A percentile compares a stretch with the other conserved stretches of the same genome.
Evolutionary conservation across 148 eudicot species (phyloP).

Genomic region (Camellia granthamiana): DNA sequence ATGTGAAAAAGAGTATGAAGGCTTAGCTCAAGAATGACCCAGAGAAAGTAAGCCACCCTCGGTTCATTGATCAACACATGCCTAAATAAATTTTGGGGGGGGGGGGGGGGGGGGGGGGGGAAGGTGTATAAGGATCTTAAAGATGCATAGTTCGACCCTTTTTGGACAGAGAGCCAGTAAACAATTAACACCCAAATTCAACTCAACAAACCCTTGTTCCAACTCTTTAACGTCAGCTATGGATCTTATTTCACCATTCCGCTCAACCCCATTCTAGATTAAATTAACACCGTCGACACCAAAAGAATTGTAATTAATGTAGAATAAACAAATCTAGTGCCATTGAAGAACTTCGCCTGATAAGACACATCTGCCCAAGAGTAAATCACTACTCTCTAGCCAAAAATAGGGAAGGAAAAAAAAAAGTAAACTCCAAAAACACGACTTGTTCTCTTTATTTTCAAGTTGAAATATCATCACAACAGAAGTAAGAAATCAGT

Average conservation of each 20-base stretch:
- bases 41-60: background rate
- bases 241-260: background rate
- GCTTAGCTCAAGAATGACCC: background rate
- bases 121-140: background rate
- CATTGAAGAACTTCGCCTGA: background rate
- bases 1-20: background rate
- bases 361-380: background rate
- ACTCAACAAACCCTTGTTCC: background rate
- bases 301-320: background rate
- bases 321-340: background rate
- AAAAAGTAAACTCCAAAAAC: background rate
- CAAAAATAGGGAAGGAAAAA: background rate
- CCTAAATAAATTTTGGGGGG: background rate
- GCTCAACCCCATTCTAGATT: background rate
- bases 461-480: background rate
- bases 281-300: background rate
- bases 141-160: background rate
- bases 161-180: background rate
- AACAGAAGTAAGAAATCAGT: background rate
- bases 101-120: no score
- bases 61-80: background rate
- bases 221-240: background rate
- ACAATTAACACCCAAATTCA: background rate
- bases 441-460: background rate
- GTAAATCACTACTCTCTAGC: background rate